Conservation (phyloP, 768 basidiomycete species). For the Pleurotus giganteus region DNA sequence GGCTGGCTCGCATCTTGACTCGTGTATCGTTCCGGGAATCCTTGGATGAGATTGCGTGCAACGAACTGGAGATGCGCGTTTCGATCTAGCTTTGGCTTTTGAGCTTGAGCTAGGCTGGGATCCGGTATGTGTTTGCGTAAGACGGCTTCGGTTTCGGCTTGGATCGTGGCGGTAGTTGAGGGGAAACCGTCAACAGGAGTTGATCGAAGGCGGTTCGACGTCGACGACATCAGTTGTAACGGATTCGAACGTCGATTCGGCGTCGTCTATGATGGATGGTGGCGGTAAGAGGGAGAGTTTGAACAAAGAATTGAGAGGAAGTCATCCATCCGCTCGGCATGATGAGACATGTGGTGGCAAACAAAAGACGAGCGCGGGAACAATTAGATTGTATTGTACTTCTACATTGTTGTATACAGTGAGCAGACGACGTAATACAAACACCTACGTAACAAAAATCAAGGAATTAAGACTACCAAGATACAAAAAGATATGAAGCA, state of each 20-base stretch:
- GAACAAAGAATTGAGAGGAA: background rate
- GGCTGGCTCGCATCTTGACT: constrained; percentile 93
- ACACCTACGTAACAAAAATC: background rate
- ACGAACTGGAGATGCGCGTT: constrained; percentile 76
- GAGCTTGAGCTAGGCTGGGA: constrained; percentile 3
- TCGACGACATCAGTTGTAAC: too few species aligned
- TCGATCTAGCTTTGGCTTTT: constrained; percentile 48
- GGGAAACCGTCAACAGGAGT: constrained; percentile 56
- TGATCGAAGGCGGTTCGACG: constrained; percentile 19
- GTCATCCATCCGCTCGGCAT: background rate
- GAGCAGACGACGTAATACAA: background rate
- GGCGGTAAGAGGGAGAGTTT: background rate
- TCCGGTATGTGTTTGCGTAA: constrained; percentile 54
- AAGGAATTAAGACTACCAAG: background rate
- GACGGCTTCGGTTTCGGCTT: constrained; percentile 64
- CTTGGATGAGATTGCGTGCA: constrained; percentile 66
- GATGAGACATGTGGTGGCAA: background rate
- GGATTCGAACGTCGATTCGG: too few species aligned
- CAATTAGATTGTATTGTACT: background rate
- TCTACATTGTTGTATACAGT: background rate
- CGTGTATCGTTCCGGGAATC: constrained; percentile 76
- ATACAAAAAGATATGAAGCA: background rate
- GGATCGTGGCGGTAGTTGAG: constrained; percentile 60
- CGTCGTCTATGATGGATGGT: too few species aligned
- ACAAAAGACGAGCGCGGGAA: background rate